These are phyloP conservation scores for Cercophora newfieldiana DNA, from an alignment of 495 filamentous ascomycete genomes.

Conservation along the genomic window DNA sequence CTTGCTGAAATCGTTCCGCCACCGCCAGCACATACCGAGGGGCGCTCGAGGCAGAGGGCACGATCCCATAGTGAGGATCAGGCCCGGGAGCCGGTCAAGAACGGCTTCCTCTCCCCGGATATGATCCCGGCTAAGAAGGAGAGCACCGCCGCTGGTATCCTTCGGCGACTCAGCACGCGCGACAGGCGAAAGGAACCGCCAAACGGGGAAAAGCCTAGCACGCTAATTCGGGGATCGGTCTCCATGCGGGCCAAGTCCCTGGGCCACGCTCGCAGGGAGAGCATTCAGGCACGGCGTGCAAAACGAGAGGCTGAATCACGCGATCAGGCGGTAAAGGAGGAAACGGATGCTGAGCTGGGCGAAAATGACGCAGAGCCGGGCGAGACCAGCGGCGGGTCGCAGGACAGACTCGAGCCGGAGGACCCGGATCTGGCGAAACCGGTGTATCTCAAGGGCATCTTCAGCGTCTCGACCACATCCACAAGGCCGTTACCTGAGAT, in stretches of 20 bases:
- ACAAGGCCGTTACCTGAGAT: constrained; percentile 84
- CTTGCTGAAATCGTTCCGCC: constrained; percentile 74
- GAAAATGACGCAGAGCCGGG: constrained; percentile 30
- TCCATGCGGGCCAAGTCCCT: constrained; percentile 83
- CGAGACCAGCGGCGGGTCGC: constrained; percentile 51
- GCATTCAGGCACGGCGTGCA: constrained; percentile 77
- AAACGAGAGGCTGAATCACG: constrained; percentile 54
- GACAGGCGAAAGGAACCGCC: constrained; percentile 62
- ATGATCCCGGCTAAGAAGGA: constrained; percentile 72
- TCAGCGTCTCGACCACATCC: constrained; percentile 95
- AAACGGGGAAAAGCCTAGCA: constrained; percentile 40
- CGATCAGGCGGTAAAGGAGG: constrained; percentile 61
- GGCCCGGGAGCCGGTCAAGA: constrained; percentile 71
- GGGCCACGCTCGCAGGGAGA: constrained; percentile 85
- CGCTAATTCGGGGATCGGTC: constrained; percentile 44
- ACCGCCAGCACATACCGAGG: constrained; percentile 89
- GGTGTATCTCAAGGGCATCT: constrained; percentile 94
- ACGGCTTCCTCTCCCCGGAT: constrained; percentile 65
- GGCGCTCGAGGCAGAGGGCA: constrained; percentile 78
- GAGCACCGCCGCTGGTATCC: constrained; percentile 79
- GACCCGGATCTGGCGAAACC: constrained; percentile 74
- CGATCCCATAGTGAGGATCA: constrained; percentile 97
- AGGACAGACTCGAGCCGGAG: constrained; percentile 50
- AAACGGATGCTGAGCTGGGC: constrained; percentile 65
- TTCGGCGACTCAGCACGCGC: constrained; percentile 89